Percentiles rank a stretch among this genome's conserved stretches.
phyloP scores from a whole-genome alignment of 768 basidiomycete species.

The Boletus tylopilopsis region DNA sequence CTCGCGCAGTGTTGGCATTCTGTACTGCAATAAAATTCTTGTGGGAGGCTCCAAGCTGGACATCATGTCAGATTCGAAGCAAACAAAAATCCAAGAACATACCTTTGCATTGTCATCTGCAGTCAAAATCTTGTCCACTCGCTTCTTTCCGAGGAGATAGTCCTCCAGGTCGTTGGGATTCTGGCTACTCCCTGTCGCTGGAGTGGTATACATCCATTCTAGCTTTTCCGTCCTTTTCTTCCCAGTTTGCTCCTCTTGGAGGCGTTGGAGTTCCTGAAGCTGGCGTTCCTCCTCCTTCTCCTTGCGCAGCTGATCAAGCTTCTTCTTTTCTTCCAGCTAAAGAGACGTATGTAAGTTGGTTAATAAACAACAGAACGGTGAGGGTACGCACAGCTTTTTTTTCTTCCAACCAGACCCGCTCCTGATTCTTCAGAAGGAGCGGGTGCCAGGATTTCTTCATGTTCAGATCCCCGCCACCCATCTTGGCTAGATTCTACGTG shows the following conservation, averaged over 20 bases:
- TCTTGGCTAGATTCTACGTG: constrained; percentile 47
- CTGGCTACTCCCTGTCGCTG: constrained; percentile 81
- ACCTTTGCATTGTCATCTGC: constrained; percentile 92
- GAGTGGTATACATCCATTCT: constrained; percentile 99
- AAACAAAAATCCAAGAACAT: constrained; percentile 9
- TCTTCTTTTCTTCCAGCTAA: constrained; percentile 98
- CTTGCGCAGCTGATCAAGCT: constrained; percentile 92
- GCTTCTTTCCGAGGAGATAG: constrained; percentile 94
- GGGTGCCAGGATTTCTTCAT: constrained; percentile 99
- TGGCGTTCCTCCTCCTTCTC: constrained; percentile 98
- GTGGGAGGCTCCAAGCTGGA: constrained; percentile 77
- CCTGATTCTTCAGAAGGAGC: constrained; percentile 96
- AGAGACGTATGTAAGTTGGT: constrained; percentile 11
- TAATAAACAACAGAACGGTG: background rate
- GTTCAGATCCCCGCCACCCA: constrained; percentile 98
- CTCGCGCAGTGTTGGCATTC: constrained; percentile 87
- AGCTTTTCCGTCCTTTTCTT: constrained; percentile 91
- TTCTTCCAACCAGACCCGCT: constrained; percentile 98
- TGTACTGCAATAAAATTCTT: constrained; percentile 94
- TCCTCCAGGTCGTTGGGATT: constrained; percentile 93
- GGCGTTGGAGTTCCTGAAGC: constrained; percentile 89
- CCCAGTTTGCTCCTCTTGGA: constrained; percentile 94
- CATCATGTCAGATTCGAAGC: constrained; percentile 9
- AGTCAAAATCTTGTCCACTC: constrained; percentile 93
- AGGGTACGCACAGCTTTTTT: constrained; percentile 77